phyloP scores from a whole-genome alignment of 495 filamentous ascomycete genomes.

The Neurospora sp. region DNA sequence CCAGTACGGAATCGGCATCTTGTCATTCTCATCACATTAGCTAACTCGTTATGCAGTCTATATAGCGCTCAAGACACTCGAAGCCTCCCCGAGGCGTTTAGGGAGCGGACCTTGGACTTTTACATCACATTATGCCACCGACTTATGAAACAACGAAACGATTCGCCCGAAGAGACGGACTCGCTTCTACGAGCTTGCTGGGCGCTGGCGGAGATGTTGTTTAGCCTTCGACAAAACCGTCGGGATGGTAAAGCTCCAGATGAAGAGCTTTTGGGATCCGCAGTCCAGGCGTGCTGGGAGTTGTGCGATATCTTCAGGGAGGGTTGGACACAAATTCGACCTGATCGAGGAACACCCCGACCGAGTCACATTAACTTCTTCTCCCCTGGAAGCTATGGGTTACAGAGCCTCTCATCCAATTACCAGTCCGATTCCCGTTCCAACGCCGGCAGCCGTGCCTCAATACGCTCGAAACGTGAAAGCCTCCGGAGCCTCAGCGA shows the following conservation, averaged over 20 bases:
- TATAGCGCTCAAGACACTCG: conserved; percentile 80
- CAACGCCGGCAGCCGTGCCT: conserved; percentile 31
- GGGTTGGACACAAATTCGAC: conserved; percentile 83
- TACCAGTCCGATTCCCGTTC: conserved; percentile 25
- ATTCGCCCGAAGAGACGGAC: conserved; percentile 68
- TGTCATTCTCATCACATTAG: background rate
- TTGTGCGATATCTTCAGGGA: conserved; percentile 88
- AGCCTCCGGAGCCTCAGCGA: conserved; percentile 30
- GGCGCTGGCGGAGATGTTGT: conserved; percentile 87
- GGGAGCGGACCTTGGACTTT: conserved; percentile 83
- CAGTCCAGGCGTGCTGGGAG: conserved; percentile 91
- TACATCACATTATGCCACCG: conserved; percentile 89
- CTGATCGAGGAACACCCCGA: conserved; percentile 77
- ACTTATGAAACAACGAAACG: conserved; percentile 83
- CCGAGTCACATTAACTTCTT: conserved; percentile 69
- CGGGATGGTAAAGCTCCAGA: conserved; percentile 62
- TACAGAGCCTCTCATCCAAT: conserved; percentile 8
- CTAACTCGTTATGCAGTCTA: conserved; percentile 37
- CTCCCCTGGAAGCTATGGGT: conserved; percentile 17
- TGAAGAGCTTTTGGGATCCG: conserved; percentile 74
- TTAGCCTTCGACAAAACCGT: conserved; percentile 78
- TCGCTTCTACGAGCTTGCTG: conserved; percentile 78
- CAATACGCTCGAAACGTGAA: conserved; percentile 34
- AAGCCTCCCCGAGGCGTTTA: conserved; percentile 75
- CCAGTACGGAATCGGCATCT: conserved; percentile 37